phyloP scores from a whole-genome alignment of 495 filamentous ascomycete species.

The Podospora comata region DNA sequence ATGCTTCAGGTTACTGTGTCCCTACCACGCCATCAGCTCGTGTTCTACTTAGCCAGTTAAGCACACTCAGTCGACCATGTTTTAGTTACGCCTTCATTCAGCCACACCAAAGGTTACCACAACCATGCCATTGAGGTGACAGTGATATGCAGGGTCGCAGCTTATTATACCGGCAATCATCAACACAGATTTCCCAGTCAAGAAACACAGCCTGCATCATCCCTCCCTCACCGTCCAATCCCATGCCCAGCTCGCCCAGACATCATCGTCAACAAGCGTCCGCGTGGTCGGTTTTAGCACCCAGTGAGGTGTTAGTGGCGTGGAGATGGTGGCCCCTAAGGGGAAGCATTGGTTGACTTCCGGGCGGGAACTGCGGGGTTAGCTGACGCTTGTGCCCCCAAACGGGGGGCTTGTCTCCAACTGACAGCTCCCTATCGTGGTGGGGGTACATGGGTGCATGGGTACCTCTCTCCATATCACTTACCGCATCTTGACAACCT shows the following conservation, averaged over 20 bases:
- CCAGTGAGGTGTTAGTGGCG: not conserved
- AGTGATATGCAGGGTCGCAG: not conserved
- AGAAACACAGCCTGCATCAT: not conserved
- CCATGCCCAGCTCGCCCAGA: not conserved
- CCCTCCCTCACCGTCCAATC: not conserved
- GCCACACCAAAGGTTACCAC: too few species aligned
- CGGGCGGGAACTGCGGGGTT: not conserved
- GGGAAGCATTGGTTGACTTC: not conserved
- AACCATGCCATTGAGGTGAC: too few species aligned
- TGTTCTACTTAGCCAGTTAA: too few species aligned
- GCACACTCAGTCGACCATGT: too few species aligned
- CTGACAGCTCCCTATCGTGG: not conserved
- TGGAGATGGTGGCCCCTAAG: not conserved
- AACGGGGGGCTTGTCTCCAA: not conserved
- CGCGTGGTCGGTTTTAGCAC: not conserved
- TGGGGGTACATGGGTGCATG: not conserved
- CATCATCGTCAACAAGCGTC: not conserved
- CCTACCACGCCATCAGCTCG: too few species aligned
- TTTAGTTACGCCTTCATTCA: too few species aligned
- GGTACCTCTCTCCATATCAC: not conserved
- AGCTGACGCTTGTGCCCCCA: not conserved
- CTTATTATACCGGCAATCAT: not conserved
- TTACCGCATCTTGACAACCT: not conserved
- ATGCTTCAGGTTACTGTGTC: too few species aligned
- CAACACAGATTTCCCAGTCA: not conserved